Conservation (phyloP, 345 rosid genomes). For the Brassica incana region DNA sequence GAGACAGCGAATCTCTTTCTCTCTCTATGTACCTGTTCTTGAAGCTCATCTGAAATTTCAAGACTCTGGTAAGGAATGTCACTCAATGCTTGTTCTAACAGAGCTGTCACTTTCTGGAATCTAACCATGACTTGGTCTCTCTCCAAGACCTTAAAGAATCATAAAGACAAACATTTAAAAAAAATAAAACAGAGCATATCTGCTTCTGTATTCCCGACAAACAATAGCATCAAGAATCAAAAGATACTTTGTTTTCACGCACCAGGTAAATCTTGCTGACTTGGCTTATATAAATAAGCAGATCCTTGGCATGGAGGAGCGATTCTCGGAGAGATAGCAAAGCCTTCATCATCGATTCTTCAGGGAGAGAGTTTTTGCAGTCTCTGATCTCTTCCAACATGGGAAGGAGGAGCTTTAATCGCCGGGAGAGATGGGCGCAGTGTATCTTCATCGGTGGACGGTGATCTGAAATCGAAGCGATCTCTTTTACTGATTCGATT, state of each 20-base stretch:
- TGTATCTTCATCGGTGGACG: conserved; percentile 62
- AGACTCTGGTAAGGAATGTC: conserved; percentile 61
- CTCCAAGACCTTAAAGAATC: conserved; percentile 61
- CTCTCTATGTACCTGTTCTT: conserved; percentile 73
- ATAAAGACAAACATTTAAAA: neutral
- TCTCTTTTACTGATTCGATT: conserved; percentile 63
- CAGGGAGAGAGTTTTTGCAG: conserved; percentile 36
- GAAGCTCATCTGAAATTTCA: conserved; percentile 90
- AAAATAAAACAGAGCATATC: neutral
- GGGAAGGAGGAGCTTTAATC: conserved; percentile 72
- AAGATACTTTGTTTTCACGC: conserved; percentile 39
- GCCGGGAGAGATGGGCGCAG: conserved; percentile 58
- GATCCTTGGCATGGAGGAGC: conserved; percentile 55
- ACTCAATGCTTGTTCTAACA: conserved; percentile 69
- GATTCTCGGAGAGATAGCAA: conserved; percentile 52
- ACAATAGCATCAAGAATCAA: neutral
- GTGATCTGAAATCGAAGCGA: conserved; percentile 52
- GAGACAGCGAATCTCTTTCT: neutral
- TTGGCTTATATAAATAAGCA: conserved; percentile 67
- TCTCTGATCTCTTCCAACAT: conserved; percentile 83
- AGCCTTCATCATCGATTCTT: conserved; percentile 33
- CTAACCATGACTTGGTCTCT: conserved; percentile 66
- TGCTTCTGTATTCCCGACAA: conserved; percentile 9
- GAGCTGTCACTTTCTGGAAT: conserved; percentile 69
- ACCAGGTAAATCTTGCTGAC: conserved; percentile 92